Percentiles rank a stretch among this genome's conserved stretches.
These are phyloP conservation scores for Colletotrichum shisoi DNA, from an alignment of 2,329 filamentous ascomycete species.

Conservation along the genomic window DNA sequence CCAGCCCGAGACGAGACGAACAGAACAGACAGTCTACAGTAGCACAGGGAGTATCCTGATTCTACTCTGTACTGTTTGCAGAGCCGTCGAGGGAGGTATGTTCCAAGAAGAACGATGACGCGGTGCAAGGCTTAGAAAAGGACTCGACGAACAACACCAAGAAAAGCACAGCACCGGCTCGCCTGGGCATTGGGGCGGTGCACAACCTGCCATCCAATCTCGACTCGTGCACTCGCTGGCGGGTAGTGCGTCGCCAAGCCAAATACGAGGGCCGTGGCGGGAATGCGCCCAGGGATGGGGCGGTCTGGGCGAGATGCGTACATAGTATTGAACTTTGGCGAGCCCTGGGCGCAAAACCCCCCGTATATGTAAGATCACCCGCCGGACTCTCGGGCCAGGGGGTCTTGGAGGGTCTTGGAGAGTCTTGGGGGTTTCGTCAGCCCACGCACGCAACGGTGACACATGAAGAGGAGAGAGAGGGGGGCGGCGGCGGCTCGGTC, in stretches of 20 bases:
- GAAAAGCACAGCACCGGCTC: constrained; percentile 15
- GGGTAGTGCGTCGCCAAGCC: constrained; percentile 25
- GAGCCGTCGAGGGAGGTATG: not conserved
- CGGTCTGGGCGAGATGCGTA: constrained; percentile 33
- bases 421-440: constrained; percentile 14
- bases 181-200: constrained; percentile 39
- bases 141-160: constrained; percentile 14
- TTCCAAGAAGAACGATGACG: constrained; percentile 33
- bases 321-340: constrained; percentile 33
- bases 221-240: not conserved
- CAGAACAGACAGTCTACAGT: no score
- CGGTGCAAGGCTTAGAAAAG: not conserved
- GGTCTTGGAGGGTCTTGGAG: constrained; percentile 15
- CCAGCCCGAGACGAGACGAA: no score
- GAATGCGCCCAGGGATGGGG: constrained; percentile 25
- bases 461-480: not conserved
- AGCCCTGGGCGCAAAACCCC: constrained; percentile 24
- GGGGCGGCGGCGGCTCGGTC: no score
- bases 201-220: constrained; percentile 34
- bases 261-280: constrained; percentile 24
- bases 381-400: constrained; percentile 17
- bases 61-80: no score
- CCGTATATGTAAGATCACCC: constrained; percentile 29
- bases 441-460: not conserved
- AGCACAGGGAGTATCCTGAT: no score